phyloP scores from a whole-genome alignment of 225 moss, liverwort and hornwort species.

The Sphagnum tenellum region DNA sequence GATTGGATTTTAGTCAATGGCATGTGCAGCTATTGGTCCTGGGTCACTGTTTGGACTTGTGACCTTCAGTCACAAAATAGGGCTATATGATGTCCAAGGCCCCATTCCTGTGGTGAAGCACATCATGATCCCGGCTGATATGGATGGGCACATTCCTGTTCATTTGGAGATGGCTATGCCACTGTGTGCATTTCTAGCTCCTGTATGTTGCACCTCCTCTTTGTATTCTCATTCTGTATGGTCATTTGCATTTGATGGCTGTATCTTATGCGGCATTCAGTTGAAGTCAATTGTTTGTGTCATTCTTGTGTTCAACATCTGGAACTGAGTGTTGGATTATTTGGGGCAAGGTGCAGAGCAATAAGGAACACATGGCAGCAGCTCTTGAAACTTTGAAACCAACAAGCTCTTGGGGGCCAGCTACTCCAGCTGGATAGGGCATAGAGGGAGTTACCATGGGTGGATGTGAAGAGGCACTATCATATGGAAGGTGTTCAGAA shows the following conservation, averaged over 20 bases:
- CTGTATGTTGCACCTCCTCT: conserved; percentile 44
- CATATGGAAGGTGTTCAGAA: no score
- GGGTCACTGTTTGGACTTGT: conserved; percentile 86
- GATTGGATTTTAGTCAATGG: no score
- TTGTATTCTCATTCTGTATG: no score
- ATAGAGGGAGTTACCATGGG: conserved; percentile 83
- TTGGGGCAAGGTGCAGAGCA: no score
- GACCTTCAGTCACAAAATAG: conserved; percentile 96
- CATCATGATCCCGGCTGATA: conserved; percentile 85
- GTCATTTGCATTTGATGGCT: no score
- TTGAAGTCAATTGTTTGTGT: no score
- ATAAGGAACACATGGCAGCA: conserved; percentile 87
- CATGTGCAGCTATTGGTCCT: conserved; percentile 69
- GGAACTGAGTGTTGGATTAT: no score
- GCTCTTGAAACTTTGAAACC: conserved; percentile 93
- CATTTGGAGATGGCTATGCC: conserved; percentile 88
- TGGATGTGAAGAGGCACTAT: conserved; percentile 30
- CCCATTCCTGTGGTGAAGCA: conserved; percentile 90
- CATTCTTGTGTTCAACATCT: no score
- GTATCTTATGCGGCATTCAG: no score
- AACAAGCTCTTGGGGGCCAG: conserved; percentile 96
- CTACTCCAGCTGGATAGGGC: conserved; percentile 92
- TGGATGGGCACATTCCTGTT: conserved; percentile 73
- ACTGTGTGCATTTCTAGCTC: conserved; percentile 76
- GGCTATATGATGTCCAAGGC: conserved; percentile 96